A percentile compares a stretch with the other conserved stretches of the same genome.
These are phyloP conservation scores for Chamaenerion angustifolium DNA, from an alignment of 345 rosid species.

Conservation along the genomic window DNA sequence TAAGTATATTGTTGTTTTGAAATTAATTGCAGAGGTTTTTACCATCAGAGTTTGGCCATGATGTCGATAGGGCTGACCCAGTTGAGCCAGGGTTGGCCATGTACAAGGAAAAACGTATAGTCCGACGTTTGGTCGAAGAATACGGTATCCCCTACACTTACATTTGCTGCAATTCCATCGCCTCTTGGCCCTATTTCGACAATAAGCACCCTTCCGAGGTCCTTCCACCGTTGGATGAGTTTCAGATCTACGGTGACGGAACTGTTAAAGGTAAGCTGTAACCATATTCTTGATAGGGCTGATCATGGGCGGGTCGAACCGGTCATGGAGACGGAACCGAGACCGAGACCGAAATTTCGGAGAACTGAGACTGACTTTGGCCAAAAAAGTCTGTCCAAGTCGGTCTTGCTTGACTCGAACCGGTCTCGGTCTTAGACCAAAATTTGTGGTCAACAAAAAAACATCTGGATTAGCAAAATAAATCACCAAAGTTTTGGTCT, in stretches of 20 bases:
- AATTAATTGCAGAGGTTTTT: slow-evolving; percentile 33
- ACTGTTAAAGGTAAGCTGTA: slow-evolving; percentile 32
- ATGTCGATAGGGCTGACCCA: slow-evolving; percentile 46
- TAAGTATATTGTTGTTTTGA: background rate
- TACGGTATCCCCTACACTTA: slow-evolving; percentile 34
- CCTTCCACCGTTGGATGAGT: slow-evolving; percentile 49
- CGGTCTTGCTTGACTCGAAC: no score
- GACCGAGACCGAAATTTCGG: no score
- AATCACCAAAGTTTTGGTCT: no score
- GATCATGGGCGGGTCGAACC: no score
- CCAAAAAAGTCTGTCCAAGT: no score
- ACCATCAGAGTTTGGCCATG: slow-evolving; percentile 75
- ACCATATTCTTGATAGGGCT: no score
- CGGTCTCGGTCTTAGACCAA: no score
- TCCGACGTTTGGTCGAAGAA: slow-evolving; percentile 31
- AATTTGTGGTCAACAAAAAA: no score
- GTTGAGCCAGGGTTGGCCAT: slow-evolving; percentile 45
- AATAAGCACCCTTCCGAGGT: slow-evolving; percentile 50
- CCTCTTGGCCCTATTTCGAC: slow-evolving; percentile 64
- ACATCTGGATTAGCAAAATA: no score
- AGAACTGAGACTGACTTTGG: no score
- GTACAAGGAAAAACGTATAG: slow-evolving; percentile 38
- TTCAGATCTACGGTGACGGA: slow-evolving; percentile 60
- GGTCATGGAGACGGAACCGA: no score
- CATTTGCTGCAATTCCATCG: slow-evolving; percentile 66